Percentiles rank a stretch among this genome's conserved stretches.
These are phyloP conservation scores for Pseudogymnoascus sp. DNA, from an alignment of 2,329 filamentous ascomycete species.

Conservation along the genomic window DNA sequence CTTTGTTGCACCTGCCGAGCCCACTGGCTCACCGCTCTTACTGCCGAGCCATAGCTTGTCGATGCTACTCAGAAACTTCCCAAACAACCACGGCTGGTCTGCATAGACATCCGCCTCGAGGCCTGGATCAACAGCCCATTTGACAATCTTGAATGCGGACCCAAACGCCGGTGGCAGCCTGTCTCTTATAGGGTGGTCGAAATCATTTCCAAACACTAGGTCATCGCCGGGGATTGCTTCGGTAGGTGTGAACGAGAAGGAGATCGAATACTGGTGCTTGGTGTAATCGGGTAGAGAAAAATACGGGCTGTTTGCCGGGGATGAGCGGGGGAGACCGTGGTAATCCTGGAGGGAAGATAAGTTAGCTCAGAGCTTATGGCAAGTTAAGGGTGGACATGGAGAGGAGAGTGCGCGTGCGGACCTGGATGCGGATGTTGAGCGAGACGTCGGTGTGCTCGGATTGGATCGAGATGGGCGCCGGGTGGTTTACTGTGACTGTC, in stretches of 20 bases:
- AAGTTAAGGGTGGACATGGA: constrained; percentile 1
- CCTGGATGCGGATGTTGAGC: constrained; percentile 65
- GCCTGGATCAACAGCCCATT: constrained; percentile 85
- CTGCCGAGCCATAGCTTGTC: constrained; percentile 64
- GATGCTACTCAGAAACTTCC: constrained; percentile 70
- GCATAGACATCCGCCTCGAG: constrained; percentile 85
- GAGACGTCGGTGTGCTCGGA: constrained; percentile 56
- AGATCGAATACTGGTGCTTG: constrained; percentile 70
- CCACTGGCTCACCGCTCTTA: constrained; percentile 12
- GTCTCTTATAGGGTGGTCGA: constrained; percentile 82
- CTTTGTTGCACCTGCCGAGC: constrained; percentile 21
- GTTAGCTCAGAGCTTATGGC: constrained; percentile 9
- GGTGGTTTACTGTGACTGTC: constrained; percentile 65
- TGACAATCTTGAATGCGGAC: constrained; percentile 75
- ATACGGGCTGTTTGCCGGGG: constrained; percentile 65
- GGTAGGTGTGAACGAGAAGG: constrained; percentile 70
- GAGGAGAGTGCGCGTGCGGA: constrained; percentile 39
- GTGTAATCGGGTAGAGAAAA: constrained; percentile 63
- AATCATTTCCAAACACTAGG: constrained; percentile 91
- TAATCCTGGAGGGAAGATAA: constrained; percentile 34
- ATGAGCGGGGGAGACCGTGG: constrained; percentile 60
- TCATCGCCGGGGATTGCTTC: constrained; percentile 34
- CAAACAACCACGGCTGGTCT: constrained; percentile 79
- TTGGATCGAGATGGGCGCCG: constrained; percentile 52
- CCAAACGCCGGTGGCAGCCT: constrained; percentile 78